Percentiles rank a stretch among this genome's conserved stretches.
Conservation (phyloP, 371 early-diverging fungal species). For the Blakeslea trispora region DNA sequence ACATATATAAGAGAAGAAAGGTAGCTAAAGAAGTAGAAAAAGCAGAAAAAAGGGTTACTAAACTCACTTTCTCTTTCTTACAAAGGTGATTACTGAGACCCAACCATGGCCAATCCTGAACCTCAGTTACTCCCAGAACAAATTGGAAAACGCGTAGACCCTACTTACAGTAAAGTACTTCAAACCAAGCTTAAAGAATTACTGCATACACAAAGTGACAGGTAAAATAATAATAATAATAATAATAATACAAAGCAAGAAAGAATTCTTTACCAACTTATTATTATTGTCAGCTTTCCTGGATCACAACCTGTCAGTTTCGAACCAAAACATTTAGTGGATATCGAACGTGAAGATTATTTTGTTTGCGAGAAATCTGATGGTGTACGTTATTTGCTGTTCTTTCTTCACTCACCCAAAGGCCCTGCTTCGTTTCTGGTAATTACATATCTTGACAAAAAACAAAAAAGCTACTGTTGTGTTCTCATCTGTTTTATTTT, state of each 20-base stretch:
- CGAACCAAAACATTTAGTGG: slow-evolving; percentile 61
- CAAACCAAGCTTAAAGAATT: slow-evolving; percentile 46
- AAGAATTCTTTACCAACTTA: not conserved
- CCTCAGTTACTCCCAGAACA: slow-evolving; percentile 29
- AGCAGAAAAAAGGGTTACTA: slow-evolving; percentile 6
- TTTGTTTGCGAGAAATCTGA: slow-evolving; percentile 93
- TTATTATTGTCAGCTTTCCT: slow-evolving; percentile 64
- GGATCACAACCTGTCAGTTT: slow-evolving; percentile 90
- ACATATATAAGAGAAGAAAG: too few species aligned
- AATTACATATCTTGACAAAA: too few species aligned
- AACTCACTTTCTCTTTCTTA: not conserved
- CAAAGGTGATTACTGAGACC: not conserved
- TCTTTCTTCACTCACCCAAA: slow-evolving; percentile 55
- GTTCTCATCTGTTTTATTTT: too few species aligned
- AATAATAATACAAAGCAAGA: not conserved
- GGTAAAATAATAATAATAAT: slow-evolving; percentile 29
- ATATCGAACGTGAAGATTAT: slow-evolving; percentile 78
- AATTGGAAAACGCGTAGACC: slow-evolving; percentile 57
- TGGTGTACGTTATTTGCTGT: slow-evolving; percentile 79
- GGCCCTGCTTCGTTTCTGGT: slow-evolving; percentile 70
- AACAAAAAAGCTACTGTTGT: too few species aligned
- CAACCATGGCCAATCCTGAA: slow-evolving; percentile 18
- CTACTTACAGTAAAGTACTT: slow-evolving; percentile 45
- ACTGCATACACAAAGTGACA: slow-evolving; percentile 37
- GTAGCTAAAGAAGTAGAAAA: too few species aligned